Evolutionary conservation across 2,329 filamentous ascomycete genomes (phyloP).

Genomic region (Botrytis tulipae): DNA sequence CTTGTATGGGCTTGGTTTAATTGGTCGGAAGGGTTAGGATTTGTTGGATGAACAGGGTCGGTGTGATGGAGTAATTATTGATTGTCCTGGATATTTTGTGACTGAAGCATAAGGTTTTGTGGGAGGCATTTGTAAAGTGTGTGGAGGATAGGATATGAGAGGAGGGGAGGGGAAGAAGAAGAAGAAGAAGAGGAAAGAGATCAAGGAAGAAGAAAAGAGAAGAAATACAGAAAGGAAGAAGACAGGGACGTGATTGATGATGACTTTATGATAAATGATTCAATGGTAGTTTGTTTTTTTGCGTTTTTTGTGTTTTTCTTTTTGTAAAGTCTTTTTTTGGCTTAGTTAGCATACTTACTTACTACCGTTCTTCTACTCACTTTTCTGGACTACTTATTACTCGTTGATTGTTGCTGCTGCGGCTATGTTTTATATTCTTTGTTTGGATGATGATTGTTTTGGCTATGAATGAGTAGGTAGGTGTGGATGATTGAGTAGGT

Average conservation of each 20-base stretch:
- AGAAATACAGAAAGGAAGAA: background rate
- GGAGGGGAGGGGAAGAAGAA: too few relatives aligned
- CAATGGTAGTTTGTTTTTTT: slow-evolving; percentile 10
- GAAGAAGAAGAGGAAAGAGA: too few relatives aligned
- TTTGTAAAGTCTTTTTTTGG: background rate
- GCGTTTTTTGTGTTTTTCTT: slow-evolving; percentile 5
- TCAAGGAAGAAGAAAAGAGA: too few relatives aligned
- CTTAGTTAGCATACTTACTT: background rate
- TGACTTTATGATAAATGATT: slow-evolving; percentile 20
- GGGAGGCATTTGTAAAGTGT: background rate
- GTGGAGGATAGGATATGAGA: too few relatives aligned
- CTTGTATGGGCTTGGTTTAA: slow-evolving; percentile 14
- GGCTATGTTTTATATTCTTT: too few relatives aligned
- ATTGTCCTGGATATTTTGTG: slow-evolving; percentile 7
- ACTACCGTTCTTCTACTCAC: background rate
- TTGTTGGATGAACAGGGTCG: background rate
- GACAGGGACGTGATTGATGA: slow-evolving; percentile 16
- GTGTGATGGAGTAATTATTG: slow-evolving; percentile 14
- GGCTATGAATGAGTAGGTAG: too few relatives aligned
- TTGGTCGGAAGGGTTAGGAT: background rate
- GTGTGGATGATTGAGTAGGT: too few relatives aligned
- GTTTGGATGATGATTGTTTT: too few relatives aligned
- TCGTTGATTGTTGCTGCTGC: background rate
- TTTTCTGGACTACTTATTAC: background rate
- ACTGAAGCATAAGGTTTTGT: background rate